Conservation (phyloP, 169 alveolate species). For the Cyclospora cayetanensis region DNA sequence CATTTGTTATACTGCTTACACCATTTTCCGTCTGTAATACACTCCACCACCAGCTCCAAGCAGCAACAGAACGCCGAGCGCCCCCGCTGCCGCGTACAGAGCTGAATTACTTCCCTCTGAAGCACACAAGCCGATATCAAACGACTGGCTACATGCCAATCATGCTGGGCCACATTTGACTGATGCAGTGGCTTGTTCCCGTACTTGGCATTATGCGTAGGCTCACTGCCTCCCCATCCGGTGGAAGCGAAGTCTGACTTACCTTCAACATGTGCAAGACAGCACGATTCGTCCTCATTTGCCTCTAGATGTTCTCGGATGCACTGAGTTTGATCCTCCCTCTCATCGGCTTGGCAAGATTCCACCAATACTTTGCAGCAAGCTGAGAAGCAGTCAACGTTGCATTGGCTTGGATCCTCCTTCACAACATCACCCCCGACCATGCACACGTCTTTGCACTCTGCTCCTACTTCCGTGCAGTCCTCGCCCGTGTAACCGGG, state of each 20-base stretch:
- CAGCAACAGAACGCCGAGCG: background rate
- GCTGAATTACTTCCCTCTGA: conserved; percentile 44
- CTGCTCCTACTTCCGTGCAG: background rate
- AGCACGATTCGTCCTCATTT: conserved; percentile 47
- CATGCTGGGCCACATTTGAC: background rate
- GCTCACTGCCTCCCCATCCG: background rate
- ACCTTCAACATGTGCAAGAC: conserved; percentile 50
- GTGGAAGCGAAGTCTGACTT: background rate
- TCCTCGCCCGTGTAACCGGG: conserved; percentile 55
- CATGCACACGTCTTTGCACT: conserved; percentile 51
- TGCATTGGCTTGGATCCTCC: conserved; percentile 22
- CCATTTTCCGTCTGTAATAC: conserved; percentile 11
- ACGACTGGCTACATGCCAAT: background rate
- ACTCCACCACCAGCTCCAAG: conserved; percentile 53
- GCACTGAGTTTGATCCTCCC: conserved; percentile 21
- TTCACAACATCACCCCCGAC: conserved; percentile 2
- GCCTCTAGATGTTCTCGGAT: background rate
- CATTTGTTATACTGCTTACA: background rate
- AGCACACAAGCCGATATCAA: background rate
- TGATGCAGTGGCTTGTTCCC: too few relatives aligned
- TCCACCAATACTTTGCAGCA: conserved; percentile 53
- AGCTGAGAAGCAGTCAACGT: conserved; percentile 29
- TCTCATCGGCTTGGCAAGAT: background rate
- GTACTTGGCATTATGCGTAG: background rate
- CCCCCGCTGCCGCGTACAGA: conserved; percentile 19